Evolutionary conservation across 148 eudicot genomes (phyloP).

Genomic region (Diospyros kaki): DNA sequence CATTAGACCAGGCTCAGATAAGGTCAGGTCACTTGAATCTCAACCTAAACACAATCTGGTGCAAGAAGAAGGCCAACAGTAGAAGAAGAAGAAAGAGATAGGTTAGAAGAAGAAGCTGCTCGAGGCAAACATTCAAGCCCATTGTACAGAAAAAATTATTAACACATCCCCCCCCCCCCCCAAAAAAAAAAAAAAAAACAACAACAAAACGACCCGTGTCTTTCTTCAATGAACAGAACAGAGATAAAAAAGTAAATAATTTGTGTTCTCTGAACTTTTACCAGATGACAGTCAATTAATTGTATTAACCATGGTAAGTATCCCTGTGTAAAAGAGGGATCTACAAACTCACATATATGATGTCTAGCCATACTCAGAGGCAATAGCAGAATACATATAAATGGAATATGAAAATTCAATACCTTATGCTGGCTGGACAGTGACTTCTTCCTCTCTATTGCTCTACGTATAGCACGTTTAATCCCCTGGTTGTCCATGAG

Average conservation of each 20-base stretch:
- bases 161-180: too few species aligned
- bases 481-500: conserved; percentile 93
- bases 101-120: too few species aligned
- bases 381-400: not conserved
- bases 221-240: too few species aligned
- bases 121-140: too few species aligned
- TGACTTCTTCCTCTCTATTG: conserved; percentile 74
- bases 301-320: not conserved
- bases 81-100: too few species aligned
- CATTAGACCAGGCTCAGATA: too few species aligned
- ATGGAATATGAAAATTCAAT: conserved; percentile 19
- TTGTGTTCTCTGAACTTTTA: not conserved
- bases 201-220: not conserved
- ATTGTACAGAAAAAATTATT: too few species aligned
- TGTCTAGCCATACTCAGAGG: not conserved
- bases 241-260: not conserved
- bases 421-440: conserved; percentile 57
- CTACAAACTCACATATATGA: not conserved
- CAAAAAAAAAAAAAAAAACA: not conserved
- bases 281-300: not conserved
- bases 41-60: too few species aligned
- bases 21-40: too few species aligned
- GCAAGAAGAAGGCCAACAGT: too few species aligned
- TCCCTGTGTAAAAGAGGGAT: not conserved
- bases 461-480: conserved; percentile 86